These are phyloP conservation scores for Boletus speciosus DNA, from an alignment of 768 basidiomycete genomes.

Conservation along the genomic window DNA sequence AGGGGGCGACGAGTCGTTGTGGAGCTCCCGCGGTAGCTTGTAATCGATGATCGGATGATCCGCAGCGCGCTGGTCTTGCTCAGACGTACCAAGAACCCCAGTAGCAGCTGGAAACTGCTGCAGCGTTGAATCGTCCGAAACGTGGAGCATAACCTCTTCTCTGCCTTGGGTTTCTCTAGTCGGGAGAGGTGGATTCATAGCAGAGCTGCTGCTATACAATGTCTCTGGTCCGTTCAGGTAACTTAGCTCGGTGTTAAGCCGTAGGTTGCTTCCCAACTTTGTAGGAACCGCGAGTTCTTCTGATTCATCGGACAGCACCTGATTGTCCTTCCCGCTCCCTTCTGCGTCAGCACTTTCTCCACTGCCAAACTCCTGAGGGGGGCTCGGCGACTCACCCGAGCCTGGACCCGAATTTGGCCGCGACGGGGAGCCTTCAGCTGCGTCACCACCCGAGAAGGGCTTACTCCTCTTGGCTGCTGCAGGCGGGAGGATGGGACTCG, in stretches of 20 bases:
- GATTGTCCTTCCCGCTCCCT: slow-evolving; percentile 6
- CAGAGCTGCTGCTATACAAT: neutral
- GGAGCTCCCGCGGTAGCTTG: slow-evolving; percentile 59
- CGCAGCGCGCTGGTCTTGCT: slow-evolving; percentile 8
- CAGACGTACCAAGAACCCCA: neutral
- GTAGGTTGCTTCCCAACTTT: neutral
- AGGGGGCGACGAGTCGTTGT: slow-evolving; percentile 51
- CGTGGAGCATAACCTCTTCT: neutral
- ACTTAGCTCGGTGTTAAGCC: slow-evolving; percentile 2
- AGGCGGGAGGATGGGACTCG: slow-evolving; percentile 13
- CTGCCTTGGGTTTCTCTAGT: neutral
- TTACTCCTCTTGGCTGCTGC: neutral
- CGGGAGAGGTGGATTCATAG: neutral
- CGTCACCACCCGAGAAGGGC: slow-evolving; percentile 2
- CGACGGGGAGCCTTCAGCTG: slow-evolving; percentile 7
- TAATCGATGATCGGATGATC: slow-evolving; percentile 44
- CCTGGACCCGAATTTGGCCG: slow-evolving; percentile 10
- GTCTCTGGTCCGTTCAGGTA: neutral
- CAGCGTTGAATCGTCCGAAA: neutral
- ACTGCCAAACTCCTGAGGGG: slow-evolving; percentile 13
- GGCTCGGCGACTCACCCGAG: slow-evolving; percentile 15
- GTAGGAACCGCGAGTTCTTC: neutral
- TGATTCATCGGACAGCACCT: slow-evolving; percentile 4
- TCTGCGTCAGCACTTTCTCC: slow-evolving; percentile 13
- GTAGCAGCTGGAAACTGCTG: neutral